Conservation (phyloP, 345 rosid species). For the Citropsis articulata region DNA sequence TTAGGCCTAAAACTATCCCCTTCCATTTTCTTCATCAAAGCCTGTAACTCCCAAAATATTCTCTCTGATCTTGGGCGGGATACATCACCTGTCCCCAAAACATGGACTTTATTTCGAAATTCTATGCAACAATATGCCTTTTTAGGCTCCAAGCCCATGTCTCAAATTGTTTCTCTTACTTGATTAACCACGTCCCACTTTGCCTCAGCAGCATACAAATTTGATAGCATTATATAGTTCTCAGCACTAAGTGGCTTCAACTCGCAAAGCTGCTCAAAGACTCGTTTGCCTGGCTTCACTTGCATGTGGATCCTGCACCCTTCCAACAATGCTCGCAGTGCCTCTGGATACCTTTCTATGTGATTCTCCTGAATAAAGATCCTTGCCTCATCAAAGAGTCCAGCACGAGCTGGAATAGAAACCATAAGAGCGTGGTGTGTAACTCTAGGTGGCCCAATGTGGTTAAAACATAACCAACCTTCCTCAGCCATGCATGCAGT, state of each 20-base stretch:
- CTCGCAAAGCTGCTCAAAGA: slow-evolving; percentile 41
- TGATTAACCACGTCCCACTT: slow-evolving; percentile 40
- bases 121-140: slow-evolving; percentile 58
- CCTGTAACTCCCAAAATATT: slow-evolving; percentile 38
- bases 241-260: slow-evolving; percentile 51
- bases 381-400: slow-evolving; percentile 41
- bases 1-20: slow-evolving; percentile 4
- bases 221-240: slow-evolving; percentile 42
- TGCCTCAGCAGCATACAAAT: slow-evolving; percentile 33
- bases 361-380: slow-evolving; percentile 33
- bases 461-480: slow-evolving; percentile 39
- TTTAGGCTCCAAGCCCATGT: slow-evolving; percentile 47
- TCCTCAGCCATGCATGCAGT: slow-evolving; percentile 38
- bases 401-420: slow-evolving; percentile 39
- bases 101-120: slow-evolving; percentile 47
- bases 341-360: slow-evolving; percentile 34
- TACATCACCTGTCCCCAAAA: slow-evolving; percentile 50
- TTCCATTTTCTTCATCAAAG: slow-evolving; percentile 33
- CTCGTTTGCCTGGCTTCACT: slow-evolving; percentile 30
- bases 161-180: slow-evolving; percentile 27
- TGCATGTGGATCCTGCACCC: slow-evolving; percentile 48
- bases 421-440: slow-evolving; percentile 42
- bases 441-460: slow-evolving; percentile 32
- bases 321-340: slow-evolving; percentile 40
- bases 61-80: slow-evolving; percentile 51